A percentile compares a stretch with the other conserved stretches of the same genome.
These are phyloP conservation scores for Phaeomoniella chlamydospora DNA, from an alignment of 2,329 filamentous ascomycete genomes.

Conservation along the genomic window DNA sequence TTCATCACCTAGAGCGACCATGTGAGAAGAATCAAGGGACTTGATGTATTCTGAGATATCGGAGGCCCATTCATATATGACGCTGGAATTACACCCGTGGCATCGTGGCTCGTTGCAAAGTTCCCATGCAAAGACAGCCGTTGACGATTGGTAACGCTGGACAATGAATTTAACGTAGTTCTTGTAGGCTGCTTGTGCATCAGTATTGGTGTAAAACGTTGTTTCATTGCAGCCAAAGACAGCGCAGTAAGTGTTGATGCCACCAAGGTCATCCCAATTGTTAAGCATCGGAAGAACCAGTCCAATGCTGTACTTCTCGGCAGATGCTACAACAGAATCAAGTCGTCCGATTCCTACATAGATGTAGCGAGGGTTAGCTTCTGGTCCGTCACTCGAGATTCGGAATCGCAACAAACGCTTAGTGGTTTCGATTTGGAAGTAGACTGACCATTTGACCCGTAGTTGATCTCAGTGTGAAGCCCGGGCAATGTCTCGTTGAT, in stretches of 20 bases:
- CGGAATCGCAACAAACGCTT: too few relatives aligned
- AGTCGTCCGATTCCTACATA: constrained; percentile 31
- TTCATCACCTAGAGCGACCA: constrained; percentile 51
- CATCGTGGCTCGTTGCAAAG: constrained; percentile 54
- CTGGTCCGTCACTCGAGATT: too few relatives aligned
- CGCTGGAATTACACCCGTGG: constrained; percentile 40
- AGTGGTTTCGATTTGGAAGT: too few relatives aligned
- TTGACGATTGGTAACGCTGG: constrained; percentile 41
- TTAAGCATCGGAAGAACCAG: constrained; percentile 37
- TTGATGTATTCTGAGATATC: constrained; percentile 48
- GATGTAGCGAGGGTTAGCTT: not conserved
- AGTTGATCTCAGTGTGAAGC: constrained; percentile 40
- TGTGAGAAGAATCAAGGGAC: constrained; percentile 42
- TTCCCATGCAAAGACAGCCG: constrained; percentile 54
- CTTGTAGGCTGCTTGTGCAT: constrained; percentile 44
- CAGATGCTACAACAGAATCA: constrained; percentile 47
- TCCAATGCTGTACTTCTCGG: constrained; percentile 45
- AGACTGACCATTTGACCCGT: constrained; percentile 33
- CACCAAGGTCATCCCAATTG: constrained; percentile 56
- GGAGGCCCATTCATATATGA: constrained; percentile 46
- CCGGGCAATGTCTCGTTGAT: not conserved
- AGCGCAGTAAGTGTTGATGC: constrained; percentile 43
- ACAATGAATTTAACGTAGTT: constrained; percentile 47
- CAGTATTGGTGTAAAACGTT: constrained; percentile 42
- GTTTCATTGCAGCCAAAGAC: constrained; percentile 36